Base-by-base conservation (phyloP, 2,329 filamentous ascomycete genomes). In the Escovopsis weberi region DNA sequence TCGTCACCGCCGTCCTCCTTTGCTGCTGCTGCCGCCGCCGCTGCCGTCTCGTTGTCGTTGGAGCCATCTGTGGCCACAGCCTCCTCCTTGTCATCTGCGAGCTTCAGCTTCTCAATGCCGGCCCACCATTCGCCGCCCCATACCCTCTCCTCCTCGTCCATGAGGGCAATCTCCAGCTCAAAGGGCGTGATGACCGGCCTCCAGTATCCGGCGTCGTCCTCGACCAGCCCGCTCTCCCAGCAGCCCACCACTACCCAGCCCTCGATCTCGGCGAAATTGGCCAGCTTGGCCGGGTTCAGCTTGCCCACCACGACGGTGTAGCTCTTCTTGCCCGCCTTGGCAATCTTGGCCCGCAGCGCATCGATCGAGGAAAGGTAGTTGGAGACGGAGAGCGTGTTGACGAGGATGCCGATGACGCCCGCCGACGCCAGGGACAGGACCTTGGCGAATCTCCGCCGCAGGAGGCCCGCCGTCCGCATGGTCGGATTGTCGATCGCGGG, bases 261-360 rank as follows among this genome's bases (percentile, higher is more conserved):
- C 37, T 87, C 89, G 5, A 98, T 77, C 60, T 98, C 91, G 45
- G 82, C 78, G 63, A 98, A 98, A 61, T 98, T 98, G 39, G 91
- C 91, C 19, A 98, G 72, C 60, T 98, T 98, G 33, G 88, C 89
- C 0, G 88, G 81, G 56, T 96, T 98, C 26, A 98, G 70, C 60
- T 96, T 96, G 45, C 91, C 91, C 0, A 98, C 91, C 2, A 98
- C 91, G 39, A 98, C 85, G 2, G 89, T 85, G 60, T 98, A 98
- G 58, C 78, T 83, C 66, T 96, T 98, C 67, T 96, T 96, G 10
- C 87, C 88, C 0, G 85, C 84, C 0, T 69, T 72, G 0, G 76
- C 72, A 51, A 98, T 94, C 47, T 80, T 75, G 7, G 67, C 60
- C 46, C 83, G 79, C 30, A 95, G 72, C 43, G 82, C 72, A 12